A percentile compares a stretch with the other conserved stretches of the same genome.
Evolutionary conservation across 768 basidiomycete genomes (phyloP).

Genomic region (Tephrocybe sp.): DNA sequence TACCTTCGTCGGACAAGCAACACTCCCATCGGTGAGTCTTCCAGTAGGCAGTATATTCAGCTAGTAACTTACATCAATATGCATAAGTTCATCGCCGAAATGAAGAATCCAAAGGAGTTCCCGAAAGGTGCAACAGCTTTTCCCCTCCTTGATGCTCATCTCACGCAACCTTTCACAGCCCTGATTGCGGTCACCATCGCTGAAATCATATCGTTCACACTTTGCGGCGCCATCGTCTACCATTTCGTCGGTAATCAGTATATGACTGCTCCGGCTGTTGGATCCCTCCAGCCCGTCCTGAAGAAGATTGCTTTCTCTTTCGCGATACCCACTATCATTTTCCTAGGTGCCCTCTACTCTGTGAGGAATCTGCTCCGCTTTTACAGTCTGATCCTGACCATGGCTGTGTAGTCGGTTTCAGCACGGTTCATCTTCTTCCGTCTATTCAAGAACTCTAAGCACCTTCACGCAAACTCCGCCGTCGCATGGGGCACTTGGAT

Average conservation of each 20-base stretch:
- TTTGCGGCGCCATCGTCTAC: conserved; percentile 45
- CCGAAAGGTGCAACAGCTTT: conserved; percentile 32
- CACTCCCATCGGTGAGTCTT: conserved; percentile 35
- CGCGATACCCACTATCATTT: conserved; percentile 45
- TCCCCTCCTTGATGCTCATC: neutral
- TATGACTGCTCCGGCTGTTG: conserved; percentile 44
- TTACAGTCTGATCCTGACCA: neutral
- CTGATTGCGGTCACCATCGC: conserved; percentile 44
- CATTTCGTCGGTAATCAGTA: conserved; percentile 40
- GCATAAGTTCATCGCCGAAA: conserved; percentile 44
- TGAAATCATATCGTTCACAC: conserved; percentile 39
- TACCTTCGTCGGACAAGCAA: conserved; percentile 46
- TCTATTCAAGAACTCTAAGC: conserved; percentile 36
- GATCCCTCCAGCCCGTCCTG: conserved; percentile 33
- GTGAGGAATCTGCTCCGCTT: conserved; percentile 21
- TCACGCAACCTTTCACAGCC: conserved; percentile 21
- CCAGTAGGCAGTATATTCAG: neutral
- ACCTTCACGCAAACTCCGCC: conserved; percentile 32
- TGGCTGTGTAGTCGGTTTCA: conserved; percentile 31
- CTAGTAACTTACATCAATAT: neutral
- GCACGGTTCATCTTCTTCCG: conserved; percentile 48
- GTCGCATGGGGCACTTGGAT: conserved; percentile 32
- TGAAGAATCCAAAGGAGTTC: conserved; percentile 47
- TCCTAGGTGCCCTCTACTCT: conserved; percentile 43
- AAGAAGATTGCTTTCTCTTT: conserved; percentile 48